A percentile compares a stretch with the other conserved stretches of the same genome.
Conservation (phyloP, 352 stramenopile genomes). For the Globisporangium cederbergense region DNA sequence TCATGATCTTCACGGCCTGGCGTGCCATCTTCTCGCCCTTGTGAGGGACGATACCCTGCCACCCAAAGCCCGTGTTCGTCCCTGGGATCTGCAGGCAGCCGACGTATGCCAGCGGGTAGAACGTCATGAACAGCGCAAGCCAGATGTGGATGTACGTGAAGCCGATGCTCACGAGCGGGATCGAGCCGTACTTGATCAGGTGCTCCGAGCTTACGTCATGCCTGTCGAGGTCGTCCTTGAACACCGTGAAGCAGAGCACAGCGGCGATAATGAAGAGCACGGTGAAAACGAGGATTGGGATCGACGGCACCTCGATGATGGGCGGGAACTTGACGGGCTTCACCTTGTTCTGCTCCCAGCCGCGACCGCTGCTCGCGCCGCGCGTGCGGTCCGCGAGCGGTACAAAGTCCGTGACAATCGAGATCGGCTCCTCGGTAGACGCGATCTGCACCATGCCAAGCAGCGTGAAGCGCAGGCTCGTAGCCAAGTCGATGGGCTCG, state of each 20-base stretch:
- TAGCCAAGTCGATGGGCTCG: conserved; percentile 59
- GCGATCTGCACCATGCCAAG: conserved; percentile 85
- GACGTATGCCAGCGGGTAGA: conserved; percentile 94
- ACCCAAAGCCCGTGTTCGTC: conserved; percentile 93
- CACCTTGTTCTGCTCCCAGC: conserved; percentile 22
- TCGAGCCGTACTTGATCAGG: conserved; percentile 80
- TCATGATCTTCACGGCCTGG: conserved; percentile 91
- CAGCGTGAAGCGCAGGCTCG: conserved; percentile 81
- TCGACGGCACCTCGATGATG: conserved; percentile 73
- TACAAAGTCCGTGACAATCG: conserved; percentile 82
- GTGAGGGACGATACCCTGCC: conserved; percentile 97
- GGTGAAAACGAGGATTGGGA: conserved; percentile 43
- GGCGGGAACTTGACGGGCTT: conserved; percentile 75
- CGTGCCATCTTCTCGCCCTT: conserved; percentile 97
- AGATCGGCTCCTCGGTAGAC: conserved; percentile 46
- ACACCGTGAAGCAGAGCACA: conserved; percentile 75
- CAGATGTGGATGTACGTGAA: conserved; percentile 96
- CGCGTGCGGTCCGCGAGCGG: conserved; percentile 30
- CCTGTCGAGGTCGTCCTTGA: conserved; percentile 51
- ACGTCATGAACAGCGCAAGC: conserved; percentile 97
- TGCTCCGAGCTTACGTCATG: conserved; percentile 54
- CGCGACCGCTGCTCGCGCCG: conserved; percentile 14
- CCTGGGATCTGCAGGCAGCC: conserved; percentile 85
- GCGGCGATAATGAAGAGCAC: conserved; percentile 49
- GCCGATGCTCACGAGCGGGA: conserved; percentile 81